Conservation (phyloP, 1,284 basidiomycete species). For the Erythrobasidium hasegawianum region DNA sequence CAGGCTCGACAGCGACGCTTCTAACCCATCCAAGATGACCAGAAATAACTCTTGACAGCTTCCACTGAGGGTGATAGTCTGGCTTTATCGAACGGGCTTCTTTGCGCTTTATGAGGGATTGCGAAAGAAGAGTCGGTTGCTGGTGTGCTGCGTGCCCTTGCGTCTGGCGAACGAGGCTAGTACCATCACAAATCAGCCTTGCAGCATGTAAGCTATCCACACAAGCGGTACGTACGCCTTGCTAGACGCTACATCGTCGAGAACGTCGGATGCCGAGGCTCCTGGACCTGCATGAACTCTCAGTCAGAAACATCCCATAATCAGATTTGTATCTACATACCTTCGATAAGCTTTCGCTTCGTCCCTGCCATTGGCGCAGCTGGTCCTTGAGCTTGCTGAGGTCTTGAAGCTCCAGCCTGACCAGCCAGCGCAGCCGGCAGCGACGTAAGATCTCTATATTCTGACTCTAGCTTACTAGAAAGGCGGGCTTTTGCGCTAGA, state of each 20-base stretch:
- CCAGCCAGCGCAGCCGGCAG: slow-evolving; percentile 28
- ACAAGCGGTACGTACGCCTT: slow-evolving; percentile 32
- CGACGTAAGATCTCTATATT: slow-evolving; percentile 31
- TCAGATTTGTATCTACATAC: not conserved
- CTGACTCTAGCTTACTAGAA: slow-evolving; percentile 31
- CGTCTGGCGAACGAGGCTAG: slow-evolving; percentile 25
- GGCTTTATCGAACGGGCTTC: slow-evolving; percentile 88
- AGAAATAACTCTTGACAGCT: slow-evolving; percentile 92
- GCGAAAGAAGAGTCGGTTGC: slow-evolving; percentile 60
- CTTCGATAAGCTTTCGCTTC: slow-evolving; percentile 34
- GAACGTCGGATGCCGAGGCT: slow-evolving; percentile 13
- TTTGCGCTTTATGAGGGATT: slow-evolving; percentile 83
- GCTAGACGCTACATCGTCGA: slow-evolving; percentile 29
- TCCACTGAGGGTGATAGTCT: slow-evolving; percentile 92
- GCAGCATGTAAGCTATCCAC: too few species aligned
- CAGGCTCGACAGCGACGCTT: slow-evolving; percentile 89
- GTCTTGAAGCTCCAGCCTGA: slow-evolving; percentile 7
- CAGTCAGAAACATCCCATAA: not conserved
- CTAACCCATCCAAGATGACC: slow-evolving; percentile 98
- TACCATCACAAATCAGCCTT: not conserved
- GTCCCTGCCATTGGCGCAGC: slow-evolving; percentile 17
- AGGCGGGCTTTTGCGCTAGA: slow-evolving; percentile 25
- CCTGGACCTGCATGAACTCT: slow-evolving; percentile 12
- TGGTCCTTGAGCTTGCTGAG: slow-evolving; percentile 13
- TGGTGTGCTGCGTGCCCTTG: slow-evolving; percentile 30